phyloP scores from a whole-genome alignment of 73 alveolate species.

The Paramecium biaurelia region DNA sequence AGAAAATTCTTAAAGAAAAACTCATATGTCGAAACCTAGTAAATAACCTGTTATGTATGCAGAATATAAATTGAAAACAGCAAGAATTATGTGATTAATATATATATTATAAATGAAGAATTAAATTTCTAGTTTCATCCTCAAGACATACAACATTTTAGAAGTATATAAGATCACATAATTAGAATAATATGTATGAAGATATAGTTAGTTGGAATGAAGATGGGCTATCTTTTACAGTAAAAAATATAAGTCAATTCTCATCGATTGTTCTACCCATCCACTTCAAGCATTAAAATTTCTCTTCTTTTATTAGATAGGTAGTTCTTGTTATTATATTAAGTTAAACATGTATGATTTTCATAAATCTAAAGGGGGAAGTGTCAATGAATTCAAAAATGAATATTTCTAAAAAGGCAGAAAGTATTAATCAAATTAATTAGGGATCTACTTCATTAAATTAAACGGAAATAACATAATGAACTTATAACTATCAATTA shows the following conservation, averaged over 20 bases:
- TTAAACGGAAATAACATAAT: not conserved
- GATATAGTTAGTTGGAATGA: constrained; percentile 60
- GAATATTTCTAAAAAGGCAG: constrained; percentile 51
- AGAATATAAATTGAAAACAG: constrained; percentile 29
- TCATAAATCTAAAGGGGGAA: constrained; percentile 52
- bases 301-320: constrained; percentile 54
- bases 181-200: constrained; percentile 48
- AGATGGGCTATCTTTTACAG: constrained; percentile 54
- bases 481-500: not conserved
- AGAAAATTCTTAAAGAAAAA: not conserved
- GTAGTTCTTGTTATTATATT: not conserved
- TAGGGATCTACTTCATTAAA: constrained; percentile 16
- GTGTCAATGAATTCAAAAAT: constrained; percentile 45
- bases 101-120: not conserved
- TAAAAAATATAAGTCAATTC: constrained; percentile 43
- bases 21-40: not conserved
- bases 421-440: not conserved
- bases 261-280: constrained; percentile 55
- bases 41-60: constrained; percentile 25
- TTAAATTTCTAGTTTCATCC: not conserved
- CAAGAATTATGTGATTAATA: constrained; percentile 30
- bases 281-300: constrained; percentile 58
- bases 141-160: constrained; percentile 15
- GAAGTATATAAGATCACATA: not conserved
- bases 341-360: constrained; percentile 63